These are phyloP conservation scores for Fraxinus anomala DNA, from an alignment of 257 asterid species.

Conservation along the genomic window DNA sequence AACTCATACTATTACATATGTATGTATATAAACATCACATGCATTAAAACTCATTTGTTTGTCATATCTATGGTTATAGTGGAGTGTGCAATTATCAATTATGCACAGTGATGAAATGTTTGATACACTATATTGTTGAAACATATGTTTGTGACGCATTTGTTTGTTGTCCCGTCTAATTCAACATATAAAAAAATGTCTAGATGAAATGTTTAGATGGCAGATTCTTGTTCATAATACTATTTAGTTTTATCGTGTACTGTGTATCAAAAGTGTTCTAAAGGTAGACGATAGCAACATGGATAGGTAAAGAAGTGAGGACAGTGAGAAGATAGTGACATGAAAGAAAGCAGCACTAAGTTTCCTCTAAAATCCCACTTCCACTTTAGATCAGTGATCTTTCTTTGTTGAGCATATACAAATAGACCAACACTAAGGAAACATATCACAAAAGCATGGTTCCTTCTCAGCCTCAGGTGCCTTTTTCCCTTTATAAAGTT, in stretches of 20 bases:
- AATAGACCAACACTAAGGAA: background rate
- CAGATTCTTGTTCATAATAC: background rate
- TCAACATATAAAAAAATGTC: too few species aligned
- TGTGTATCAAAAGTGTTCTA: background rate
- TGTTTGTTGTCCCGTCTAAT: background rate
- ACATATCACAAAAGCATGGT: conserved; percentile 39
- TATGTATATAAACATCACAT: background rate
- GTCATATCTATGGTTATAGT: background rate
- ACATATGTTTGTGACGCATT: background rate
- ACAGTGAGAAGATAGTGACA: conserved; percentile 26
- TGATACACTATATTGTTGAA: background rate
- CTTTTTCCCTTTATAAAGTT: conserved; percentile 23
- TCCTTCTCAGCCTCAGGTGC: conserved; percentile 42
- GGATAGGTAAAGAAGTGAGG: background rate
- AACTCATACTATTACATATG: background rate
- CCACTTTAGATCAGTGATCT: conserved; percentile 5
- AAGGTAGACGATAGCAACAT: background rate
- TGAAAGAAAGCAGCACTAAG: conserved; percentile 36
- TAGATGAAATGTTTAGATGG: too few species aligned
- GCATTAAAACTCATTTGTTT: background rate
- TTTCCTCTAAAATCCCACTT: conserved; percentile 17
- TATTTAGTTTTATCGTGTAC: background rate
- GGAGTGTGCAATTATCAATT: background rate
- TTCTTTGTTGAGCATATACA: conserved; percentile 1
- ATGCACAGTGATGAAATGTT: background rate